Percentiles rank a stretch among this genome's conserved stretches.
Evolutionary conservation across 495 filamentous ascomycete species (phyloP).

Genomic region (Cenococcum geophilum): DNA sequence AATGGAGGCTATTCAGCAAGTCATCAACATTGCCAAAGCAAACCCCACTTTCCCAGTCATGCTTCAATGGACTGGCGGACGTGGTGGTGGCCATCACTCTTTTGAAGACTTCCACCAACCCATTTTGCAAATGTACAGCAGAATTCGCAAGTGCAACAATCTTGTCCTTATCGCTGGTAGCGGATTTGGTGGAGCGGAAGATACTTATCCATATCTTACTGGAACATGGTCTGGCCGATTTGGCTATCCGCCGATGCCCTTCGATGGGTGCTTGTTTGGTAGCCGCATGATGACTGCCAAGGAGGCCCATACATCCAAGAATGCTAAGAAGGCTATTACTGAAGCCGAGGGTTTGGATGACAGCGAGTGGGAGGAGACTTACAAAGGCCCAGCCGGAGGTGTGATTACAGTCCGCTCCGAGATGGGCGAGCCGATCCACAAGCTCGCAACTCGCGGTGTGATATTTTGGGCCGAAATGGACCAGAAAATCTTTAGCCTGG

Average conservation of each 20-base stretch:
- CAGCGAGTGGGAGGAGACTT: conserved; percentile 91
- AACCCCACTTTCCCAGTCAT: conserved; percentile 86
- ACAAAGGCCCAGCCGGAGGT: conserved; percentile 84
- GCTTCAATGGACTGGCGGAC: conserved; percentile 89
- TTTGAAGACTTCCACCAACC: conserved; percentile 94
- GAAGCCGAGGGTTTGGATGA: conserved; percentile 87
- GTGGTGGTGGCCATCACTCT: conserved; percentile 91
- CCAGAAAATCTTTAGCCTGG: conserved; percentile 90
- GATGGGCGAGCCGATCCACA: conserved; percentile 99
- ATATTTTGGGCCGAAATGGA: conserved; percentile 98
- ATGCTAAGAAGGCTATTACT: conserved; percentile 90
- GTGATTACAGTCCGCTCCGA: conserved; percentile 96
- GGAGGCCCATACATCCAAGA: conserved; percentile 87
- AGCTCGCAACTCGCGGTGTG: conserved; percentile 91
- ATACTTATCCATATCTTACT: conserved; percentile 90
- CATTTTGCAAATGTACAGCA: conserved; percentile 82
- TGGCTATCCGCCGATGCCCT: conserved; percentile 90
- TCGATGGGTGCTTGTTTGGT: conserved; percentile 83
- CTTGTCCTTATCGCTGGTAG: conserved; percentile 85
- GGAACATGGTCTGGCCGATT: conserved; percentile 78
- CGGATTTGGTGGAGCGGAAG: conserved; percentile 84
- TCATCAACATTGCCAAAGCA: conserved; percentile 88
- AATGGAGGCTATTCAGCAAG: conserved; percentile 77
- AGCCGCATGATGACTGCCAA: conserved; percentile 93
- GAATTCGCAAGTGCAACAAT: conserved; percentile 75